These are phyloP conservation scores for Solanum chacoense DNA, from an alignment of 305 asterid species.

Conservation along the genomic window DNA sequence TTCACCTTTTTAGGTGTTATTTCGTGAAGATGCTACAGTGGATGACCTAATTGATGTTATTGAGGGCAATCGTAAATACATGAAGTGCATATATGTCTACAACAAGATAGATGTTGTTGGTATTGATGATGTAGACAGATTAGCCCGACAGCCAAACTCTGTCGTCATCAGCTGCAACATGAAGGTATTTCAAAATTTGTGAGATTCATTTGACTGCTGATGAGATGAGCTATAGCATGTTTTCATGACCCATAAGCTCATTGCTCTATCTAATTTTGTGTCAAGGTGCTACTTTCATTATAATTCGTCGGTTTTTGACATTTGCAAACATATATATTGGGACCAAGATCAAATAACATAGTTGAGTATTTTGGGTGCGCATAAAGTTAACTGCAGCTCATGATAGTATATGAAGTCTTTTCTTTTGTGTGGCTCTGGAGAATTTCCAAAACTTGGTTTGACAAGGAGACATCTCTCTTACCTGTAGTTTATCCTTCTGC, in stretches of 20 bases:
- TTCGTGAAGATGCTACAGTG: constrained; percentile 98
- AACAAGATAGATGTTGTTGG: constrained; percentile 98
- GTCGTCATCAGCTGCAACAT: constrained; percentile 93
- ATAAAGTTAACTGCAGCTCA: neutral
- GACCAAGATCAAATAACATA: neutral
- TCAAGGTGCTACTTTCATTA: neutral
- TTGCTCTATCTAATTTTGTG: neutral
- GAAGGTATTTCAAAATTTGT: constrained; percentile 32
- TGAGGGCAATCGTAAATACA: constrained; percentile 96
- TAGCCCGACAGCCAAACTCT: constrained; percentile 85
- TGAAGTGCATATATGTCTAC: constrained; percentile 90
- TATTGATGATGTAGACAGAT: constrained; percentile 92
- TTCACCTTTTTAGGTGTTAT: constrained; percentile 45
- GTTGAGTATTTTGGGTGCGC: neutral
- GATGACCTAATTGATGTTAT: constrained; percentile 97
- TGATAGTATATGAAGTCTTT: neutral
- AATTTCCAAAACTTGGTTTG: neutral
- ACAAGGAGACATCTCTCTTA: neutral
- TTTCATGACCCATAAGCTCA: neutral
- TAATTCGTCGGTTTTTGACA: neutral
- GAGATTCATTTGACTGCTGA: neutral
- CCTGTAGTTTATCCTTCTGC: neutral
- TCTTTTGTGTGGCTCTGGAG: neutral
- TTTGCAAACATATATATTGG: neutral
- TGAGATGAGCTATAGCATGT: neutral